A percentile compares a stretch with the other conserved stretches of the same genome.
Evolutionary conservation across 2,329 filamentous ascomycete genomes (phyloP).

Genomic region (Trichoderma oligosporum): DNA sequence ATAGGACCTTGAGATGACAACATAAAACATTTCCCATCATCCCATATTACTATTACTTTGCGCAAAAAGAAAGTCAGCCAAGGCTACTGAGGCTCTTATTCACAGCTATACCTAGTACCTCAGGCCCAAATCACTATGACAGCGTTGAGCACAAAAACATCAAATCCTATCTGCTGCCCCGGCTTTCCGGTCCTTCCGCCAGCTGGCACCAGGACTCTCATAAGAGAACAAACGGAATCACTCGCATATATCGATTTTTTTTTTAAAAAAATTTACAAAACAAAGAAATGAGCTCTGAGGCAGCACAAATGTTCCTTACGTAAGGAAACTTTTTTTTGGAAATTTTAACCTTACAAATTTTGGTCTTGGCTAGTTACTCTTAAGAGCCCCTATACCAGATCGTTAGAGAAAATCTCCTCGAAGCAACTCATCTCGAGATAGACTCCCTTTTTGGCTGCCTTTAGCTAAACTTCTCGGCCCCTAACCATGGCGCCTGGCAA

Average conservation of each 20-base stretch:
- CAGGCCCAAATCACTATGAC: constrained; percentile 5
- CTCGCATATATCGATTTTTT: not conserved
- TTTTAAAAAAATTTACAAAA: not conserved
- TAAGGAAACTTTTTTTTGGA: constrained; percentile 1
- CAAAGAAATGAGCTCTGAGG: not conserved
- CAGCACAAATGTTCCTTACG: constrained; percentile 1
- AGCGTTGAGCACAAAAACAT: not conserved
- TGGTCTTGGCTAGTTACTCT: not conserved
- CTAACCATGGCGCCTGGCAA: constrained; percentile 1
- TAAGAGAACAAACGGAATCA: constrained; percentile 1
- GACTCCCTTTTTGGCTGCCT: not conserved
- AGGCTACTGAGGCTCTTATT: no score
- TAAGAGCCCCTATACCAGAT: no score
- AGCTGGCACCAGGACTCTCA: constrained; percentile 1
- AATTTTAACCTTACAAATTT: not conserved
- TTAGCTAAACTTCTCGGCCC: not conserved
- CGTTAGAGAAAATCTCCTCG: not conserved
- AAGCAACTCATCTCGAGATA: not conserved
- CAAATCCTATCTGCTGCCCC: constrained; percentile 5
- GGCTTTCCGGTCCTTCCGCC: constrained; percentile 11
- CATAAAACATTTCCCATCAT: not conserved
- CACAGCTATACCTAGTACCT: no score
- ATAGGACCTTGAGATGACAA: not conserved
- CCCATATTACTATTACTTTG: not conserved
- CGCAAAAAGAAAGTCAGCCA: not conserved